These are phyloP conservation scores for Mrakia frigida DNA, from an alignment of 768 basidiomycete genomes.

Conservation along the genomic window DNA sequence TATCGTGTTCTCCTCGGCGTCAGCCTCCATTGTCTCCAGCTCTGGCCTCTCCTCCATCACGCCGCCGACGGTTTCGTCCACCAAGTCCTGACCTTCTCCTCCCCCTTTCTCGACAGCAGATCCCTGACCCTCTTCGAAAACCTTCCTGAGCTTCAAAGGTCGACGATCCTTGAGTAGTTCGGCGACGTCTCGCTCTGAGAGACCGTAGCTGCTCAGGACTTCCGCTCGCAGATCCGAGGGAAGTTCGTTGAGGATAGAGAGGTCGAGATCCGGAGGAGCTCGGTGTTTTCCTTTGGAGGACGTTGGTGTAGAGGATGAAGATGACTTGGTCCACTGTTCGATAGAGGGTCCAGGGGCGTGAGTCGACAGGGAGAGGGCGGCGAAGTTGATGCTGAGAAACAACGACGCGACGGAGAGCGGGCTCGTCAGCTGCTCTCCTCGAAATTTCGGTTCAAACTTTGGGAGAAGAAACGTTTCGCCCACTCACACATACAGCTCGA, in stretches of 20 bases:
- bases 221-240: conserved; percentile 12
- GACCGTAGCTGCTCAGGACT: neutral
- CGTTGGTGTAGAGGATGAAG: neutral
- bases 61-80: no score
- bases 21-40: neutral
- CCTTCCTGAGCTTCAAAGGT: neutral
- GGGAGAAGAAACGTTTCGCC: no score
- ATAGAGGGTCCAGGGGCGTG: neutral
- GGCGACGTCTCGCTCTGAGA: conserved; percentile 5
- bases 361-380: conserved; percentile 7
- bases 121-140: neutral
- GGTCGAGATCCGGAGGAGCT: conserved; percentile 21
- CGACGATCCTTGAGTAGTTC: neutral
- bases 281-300: conserved; percentile 7
- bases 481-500: conserved; percentile 24
- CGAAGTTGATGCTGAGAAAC: conserved; percentile 20
- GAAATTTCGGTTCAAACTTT: no score
- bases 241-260: conserved; percentile 5
- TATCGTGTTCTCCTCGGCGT: neutral
- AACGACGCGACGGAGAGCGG: neutral
- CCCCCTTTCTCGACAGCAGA: neutral
- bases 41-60: no score
- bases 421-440: neutral
- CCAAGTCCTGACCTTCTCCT: neutral
- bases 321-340: conserved; percentile 1